These are phyloP conservation scores for Talaromyces adpressus DNA, from an alignment of 495 filamentous ascomycete species.

Conservation along the genomic window DNA sequence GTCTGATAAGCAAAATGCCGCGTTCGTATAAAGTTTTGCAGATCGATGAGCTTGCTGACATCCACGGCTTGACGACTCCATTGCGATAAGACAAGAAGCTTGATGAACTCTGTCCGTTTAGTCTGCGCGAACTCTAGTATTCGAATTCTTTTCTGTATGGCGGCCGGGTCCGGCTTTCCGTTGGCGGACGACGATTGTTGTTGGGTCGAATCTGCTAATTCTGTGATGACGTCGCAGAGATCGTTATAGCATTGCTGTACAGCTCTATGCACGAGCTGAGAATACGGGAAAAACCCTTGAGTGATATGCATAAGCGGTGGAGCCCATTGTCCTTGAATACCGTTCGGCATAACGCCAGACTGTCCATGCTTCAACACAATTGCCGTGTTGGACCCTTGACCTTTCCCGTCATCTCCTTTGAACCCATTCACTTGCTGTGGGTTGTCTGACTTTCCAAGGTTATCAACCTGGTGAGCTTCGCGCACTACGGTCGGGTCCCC, in stretches of 20 bases:
- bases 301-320: slow-evolving; percentile 79
- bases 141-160: slow-evolving; percentile 69
- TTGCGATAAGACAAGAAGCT: slow-evolving; percentile 76
- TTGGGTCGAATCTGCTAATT: slow-evolving; percentile 53
- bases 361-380: background rate
- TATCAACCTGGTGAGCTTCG: slow-evolving; percentile 12
- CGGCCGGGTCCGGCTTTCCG: slow-evolving; percentile 55
- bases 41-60: slow-evolving; percentile 77
- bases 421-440: slow-evolving; percentile 25
- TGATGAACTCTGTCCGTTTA: slow-evolving; percentile 71
- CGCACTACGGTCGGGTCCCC: slow-evolving; percentile 13
- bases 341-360: background rate
- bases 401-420: slow-evolving; percentile 6
- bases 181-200: slow-evolving; percentile 23
- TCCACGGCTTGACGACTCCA: slow-evolving; percentile 76
- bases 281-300: slow-evolving; percentile 62
- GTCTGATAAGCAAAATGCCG: slow-evolving; percentile 50
- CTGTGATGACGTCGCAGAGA: slow-evolving; percentile 60
- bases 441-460: slow-evolving; percentile 17
- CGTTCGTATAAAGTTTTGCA: slow-evolving; percentile 61
- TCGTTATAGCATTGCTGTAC: slow-evolving; percentile 76
- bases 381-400: background rate
- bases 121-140: slow-evolving; percentile 65
- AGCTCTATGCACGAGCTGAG: slow-evolving; percentile 62
- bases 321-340: slow-evolving; percentile 36